phyloP scores from a whole-genome alignment of 2,329 filamentous ascomycete species.

The Aureobasidium sp. region DNA sequence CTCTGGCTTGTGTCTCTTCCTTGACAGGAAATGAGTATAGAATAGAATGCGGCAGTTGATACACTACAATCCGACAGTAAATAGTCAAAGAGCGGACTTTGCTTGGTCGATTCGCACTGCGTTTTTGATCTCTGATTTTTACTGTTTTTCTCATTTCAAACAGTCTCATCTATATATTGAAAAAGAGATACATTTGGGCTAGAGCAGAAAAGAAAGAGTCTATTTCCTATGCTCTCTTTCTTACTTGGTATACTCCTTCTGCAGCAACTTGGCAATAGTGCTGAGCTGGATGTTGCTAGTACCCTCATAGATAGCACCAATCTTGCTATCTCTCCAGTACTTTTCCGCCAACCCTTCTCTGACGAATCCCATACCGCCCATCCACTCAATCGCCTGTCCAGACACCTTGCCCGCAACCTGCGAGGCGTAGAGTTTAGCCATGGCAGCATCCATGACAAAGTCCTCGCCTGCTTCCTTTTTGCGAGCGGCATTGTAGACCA shows the following conservation, averaged over 20 bases:
- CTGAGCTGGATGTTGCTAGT: slow-evolving; percentile 68
- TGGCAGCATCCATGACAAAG: slow-evolving; percentile 91
- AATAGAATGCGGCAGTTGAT: no score
- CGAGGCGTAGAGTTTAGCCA: slow-evolving; percentile 93
- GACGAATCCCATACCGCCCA: slow-evolving; percentile 99
- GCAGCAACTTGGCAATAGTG: slow-evolving; percentile 64
- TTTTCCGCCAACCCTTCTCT: slow-evolving; percentile 95
- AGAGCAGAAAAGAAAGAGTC: no score
- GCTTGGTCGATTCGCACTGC: no score
- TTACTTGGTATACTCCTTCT: slow-evolving; percentile 59
- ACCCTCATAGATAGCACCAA: slow-evolving; percentile 85
- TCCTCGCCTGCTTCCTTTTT: slow-evolving; percentile 98
- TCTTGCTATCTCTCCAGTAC: slow-evolving; percentile 97
- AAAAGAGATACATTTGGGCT: no score
- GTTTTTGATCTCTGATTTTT: no score
- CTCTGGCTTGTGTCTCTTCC: no score
- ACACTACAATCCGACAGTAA: no score
- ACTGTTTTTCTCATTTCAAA: no score
- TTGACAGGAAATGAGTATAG: no score
- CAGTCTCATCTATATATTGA: no score
- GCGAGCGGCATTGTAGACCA: slow-evolving; percentile 92
- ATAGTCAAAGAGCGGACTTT: no score
- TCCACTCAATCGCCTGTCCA: slow-evolving; percentile 90
- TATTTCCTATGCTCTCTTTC: no score
- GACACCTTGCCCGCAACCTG: slow-evolving; percentile 87